Conservation (phyloP, 805 yeast species). For the Wickerhamomyces bisporus region DNA sequence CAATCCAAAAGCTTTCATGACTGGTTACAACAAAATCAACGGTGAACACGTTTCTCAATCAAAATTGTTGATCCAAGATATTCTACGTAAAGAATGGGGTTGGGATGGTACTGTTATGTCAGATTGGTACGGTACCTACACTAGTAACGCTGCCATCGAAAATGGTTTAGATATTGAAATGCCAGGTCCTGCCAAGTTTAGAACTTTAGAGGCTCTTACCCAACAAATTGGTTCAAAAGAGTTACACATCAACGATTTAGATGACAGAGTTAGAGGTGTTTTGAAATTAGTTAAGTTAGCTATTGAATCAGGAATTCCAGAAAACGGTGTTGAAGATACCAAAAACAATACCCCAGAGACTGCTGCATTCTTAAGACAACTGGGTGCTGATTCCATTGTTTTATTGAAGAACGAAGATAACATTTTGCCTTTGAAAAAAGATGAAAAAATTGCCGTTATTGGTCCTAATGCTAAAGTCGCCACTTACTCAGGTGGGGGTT, state of each 20-base stretch:
- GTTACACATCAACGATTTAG: conserved; percentile 33
- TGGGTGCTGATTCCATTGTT: conserved; percentile 49
- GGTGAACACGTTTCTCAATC: conserved; percentile 53
- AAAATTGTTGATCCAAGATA: conserved; percentile 35
- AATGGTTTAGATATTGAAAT: conserved; percentile 61
- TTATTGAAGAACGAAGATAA: conserved; percentile 48
- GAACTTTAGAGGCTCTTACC: conserved; percentile 30
- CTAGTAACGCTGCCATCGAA: conserved; percentile 39
- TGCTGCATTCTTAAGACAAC: conserved; percentile 33
- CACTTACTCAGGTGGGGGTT: conserved; percentile 57
- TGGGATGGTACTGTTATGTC: conserved; percentile 54
- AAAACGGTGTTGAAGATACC: conserved; percentile 18
- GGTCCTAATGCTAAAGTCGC: conserved; percentile 54
- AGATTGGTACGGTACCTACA: conserved; percentile 60
- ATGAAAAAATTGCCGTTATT: conserved; percentile 44
- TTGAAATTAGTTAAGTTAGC: conserved; percentile 44
- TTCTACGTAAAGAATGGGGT: conserved; percentile 52
- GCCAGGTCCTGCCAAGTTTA: conserved; percentile 59
- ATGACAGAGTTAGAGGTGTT: conserved; percentile 45
- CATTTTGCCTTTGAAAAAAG: conserved; percentile 42
- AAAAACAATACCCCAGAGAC: conserved; percentile 45
- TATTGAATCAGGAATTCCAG: conserved; percentile 31
- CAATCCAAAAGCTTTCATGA: conserved; percentile 53
- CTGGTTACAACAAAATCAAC: conserved; percentile 58
- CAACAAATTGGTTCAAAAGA: conserved; percentile 41